Percentiles rank a stretch among this genome's conserved stretches.
phyloP scores from a whole-genome alignment of 805 yeast genomes.

The Suhomyces vadensis region DNA sequence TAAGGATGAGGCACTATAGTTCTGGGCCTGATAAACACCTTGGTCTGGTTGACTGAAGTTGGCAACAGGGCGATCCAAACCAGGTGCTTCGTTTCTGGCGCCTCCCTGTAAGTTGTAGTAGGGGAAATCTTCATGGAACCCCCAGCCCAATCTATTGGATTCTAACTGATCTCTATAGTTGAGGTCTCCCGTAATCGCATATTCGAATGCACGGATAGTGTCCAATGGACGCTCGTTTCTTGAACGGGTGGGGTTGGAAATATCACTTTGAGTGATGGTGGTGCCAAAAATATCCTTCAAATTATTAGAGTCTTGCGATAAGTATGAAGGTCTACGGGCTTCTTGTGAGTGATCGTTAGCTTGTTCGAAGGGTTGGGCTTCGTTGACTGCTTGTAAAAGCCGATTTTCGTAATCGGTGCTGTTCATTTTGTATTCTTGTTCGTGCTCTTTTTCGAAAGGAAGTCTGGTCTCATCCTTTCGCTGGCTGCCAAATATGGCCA shows the following conservation, averaged over 20 bases:
- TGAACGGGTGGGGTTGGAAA: constrained; percentile 89
- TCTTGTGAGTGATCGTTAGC: constrained; percentile 41
- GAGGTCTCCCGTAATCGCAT: constrained; percentile 87
- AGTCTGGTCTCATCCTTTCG: constrained; percentile 4
- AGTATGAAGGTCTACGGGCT: constrained; percentile 44
- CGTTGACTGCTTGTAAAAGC: constrained; percentile 88
- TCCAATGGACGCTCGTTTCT: constrained; percentile 97
- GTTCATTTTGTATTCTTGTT: constrained; percentile 6
- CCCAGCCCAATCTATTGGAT: constrained; percentile 77
- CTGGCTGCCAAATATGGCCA: constrained; percentile 8
- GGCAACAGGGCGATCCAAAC: constrained; percentile 30
- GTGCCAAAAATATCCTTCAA: constrained; percentile 84
- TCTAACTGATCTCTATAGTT: constrained; percentile 80
- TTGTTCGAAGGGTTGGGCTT: constrained; percentile 91
- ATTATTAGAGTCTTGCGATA: constrained; percentile 52
- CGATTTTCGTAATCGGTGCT: constrained; percentile 52
- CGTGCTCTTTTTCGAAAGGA: constrained; percentile 5
- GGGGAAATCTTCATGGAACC: constrained; percentile 79
- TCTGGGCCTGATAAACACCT: constrained; percentile 54
- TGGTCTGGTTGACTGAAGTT: constrained; percentile 38
- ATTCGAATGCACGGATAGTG: constrained; percentile 91
- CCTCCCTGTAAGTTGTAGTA: constrained; percentile 38
- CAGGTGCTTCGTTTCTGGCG: constrained; percentile 33
- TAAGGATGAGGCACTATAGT: constrained; percentile 54
- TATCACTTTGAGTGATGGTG: constrained; percentile 74